Conservation (phyloP, 2,329 filamentous ascomycete species). For the Arthrobotrys conoides region DNA sequence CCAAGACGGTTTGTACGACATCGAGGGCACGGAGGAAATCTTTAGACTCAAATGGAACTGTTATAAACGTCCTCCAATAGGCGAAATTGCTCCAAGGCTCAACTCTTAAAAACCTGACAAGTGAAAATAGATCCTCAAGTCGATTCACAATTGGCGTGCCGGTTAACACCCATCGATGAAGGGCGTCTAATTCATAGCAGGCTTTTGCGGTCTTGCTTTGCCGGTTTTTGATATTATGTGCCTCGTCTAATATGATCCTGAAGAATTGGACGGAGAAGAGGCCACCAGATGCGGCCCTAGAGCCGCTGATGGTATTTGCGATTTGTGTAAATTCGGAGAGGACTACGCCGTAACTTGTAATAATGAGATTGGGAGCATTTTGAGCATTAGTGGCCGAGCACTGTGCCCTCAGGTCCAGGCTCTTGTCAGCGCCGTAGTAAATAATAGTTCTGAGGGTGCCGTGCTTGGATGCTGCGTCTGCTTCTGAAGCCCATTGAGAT, state of each 20-base stretch:
- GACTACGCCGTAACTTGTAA: constrained; percentile 94
- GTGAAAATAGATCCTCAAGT: constrained; percentile 91
- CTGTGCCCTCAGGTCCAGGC: constrained; percentile 80
- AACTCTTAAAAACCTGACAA: constrained; percentile 91
- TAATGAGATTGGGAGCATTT: constrained; percentile 87
- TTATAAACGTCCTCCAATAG: constrained; percentile 99
- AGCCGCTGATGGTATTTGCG: constrained; percentile 74
- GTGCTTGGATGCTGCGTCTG: constrained; percentile 86
- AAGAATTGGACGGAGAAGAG: constrained; percentile 96
- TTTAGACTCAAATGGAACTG: constrained; percentile 94
- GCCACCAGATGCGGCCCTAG: constrained; percentile 77
- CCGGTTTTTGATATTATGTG: constrained; percentile 90
- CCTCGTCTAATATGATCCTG: constrained; percentile 94
- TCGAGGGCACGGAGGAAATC: constrained; percentile 94
- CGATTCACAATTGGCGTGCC: constrained; percentile 98
- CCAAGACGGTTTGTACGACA: constrained; percentile 95
- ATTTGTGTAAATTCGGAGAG: constrained; percentile 89
- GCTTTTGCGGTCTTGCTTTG: constrained; percentile 94
- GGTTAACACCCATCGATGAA: constrained; percentile 92
- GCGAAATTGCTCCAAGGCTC: constrained; percentile 99
- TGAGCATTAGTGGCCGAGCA: constrained; percentile 81
- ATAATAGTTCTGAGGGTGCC: constrained; percentile 87
- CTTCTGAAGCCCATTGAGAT: constrained; percentile 97
- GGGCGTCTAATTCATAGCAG: constrained; percentile 88
- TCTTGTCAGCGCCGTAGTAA: constrained; percentile 93